phyloP scores from a whole-genome alignment of 2,329 filamentous ascomycete species.

The Zymoseptoria ardabiliae region DNA sequence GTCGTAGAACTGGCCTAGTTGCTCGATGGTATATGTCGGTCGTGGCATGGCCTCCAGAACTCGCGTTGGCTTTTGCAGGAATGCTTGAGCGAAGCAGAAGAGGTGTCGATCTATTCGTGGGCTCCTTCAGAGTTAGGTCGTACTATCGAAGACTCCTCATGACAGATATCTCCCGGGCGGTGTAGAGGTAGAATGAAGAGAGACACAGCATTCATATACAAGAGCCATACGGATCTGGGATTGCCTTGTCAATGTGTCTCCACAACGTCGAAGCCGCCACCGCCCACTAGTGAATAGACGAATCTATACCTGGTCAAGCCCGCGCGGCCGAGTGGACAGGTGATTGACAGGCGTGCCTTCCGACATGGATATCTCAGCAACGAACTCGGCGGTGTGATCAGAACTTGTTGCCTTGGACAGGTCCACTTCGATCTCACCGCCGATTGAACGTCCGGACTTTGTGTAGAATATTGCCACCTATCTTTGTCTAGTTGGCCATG shows the following conservation, averaged over 20 bases:
- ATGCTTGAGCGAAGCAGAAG: neutral
- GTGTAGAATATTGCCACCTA: neutral
- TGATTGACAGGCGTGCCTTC: neutral
- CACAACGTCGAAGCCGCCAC: neutral
- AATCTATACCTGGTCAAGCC: neutral
- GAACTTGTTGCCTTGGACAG: neutral
- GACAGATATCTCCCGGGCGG: neutral
- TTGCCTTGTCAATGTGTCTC: neutral
- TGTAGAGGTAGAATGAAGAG: neutral
- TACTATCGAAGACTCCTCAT: neutral
- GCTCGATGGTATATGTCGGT: constrained; percentile 15
- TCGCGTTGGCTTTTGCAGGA: neutral
- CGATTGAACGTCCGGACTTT: neutral
- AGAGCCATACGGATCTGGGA: neutral
- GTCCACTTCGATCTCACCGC: neutral
- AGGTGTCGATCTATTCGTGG: neutral
- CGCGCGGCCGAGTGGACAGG: neutral
- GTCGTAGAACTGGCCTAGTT: constrained; percentile 19
- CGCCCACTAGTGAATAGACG: neutral
- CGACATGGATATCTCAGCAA: too few species aligned
- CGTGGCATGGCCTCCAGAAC: constrained; percentile 39
- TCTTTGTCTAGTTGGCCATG: too few species aligned
- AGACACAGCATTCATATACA: neutral
- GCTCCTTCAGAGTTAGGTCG: neutral
- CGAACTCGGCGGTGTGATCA: neutral